Evolutionary conservation across 371 early-diverging fungal genomes (phyloP).

Genomic region (Syncephalastrum contaminatum): DNA sequence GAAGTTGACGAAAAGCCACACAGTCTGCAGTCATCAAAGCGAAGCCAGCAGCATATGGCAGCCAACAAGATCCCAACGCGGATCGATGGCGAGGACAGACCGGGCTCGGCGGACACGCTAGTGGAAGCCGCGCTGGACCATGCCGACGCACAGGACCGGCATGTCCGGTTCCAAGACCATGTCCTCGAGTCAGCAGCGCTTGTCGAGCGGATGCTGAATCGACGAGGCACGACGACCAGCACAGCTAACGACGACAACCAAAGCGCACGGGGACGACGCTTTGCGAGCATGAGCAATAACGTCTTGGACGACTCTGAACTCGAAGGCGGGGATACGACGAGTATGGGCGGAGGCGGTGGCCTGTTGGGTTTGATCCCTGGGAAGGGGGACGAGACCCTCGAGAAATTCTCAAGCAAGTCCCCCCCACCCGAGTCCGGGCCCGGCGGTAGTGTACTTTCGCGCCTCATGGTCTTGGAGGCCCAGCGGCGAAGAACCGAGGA

Average conservation of each 20-base stretch:
- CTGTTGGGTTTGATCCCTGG: too few relatives aligned
- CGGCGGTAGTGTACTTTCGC: slow-evolving; percentile 38
- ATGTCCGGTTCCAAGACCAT: slow-evolving; percentile 48
- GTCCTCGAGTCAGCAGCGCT: slow-evolving; percentile 43
- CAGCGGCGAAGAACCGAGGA: slow-evolving; percentile 17
- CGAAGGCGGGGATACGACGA: slow-evolving; percentile 7
- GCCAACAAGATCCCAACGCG: slow-evolving; percentile 1
- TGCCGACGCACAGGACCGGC: slow-evolving; percentile 38
- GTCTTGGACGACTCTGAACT: slow-evolving; percentile 12
- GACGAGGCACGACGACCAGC: slow-evolving; percentile 4
- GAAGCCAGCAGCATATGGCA: slow-evolving; percentile 2
- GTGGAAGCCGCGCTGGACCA: slow-evolving; percentile 49
- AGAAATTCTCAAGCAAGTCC: too few relatives aligned
- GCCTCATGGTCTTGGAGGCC: slow-evolving; percentile 43
- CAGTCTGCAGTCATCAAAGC: neutral
- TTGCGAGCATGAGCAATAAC: slow-evolving; percentile 8
- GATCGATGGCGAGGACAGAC: slow-evolving; percentile 1
- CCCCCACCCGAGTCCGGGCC: neutral
- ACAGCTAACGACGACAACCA: slow-evolving; percentile 1
- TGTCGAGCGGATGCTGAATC: slow-evolving; percentile 39
- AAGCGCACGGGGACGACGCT: slow-evolving; percentile 8
- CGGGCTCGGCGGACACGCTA: slow-evolving; percentile 27
- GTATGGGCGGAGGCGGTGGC: too few relatives aligned
- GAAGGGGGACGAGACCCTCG: too few relatives aligned
- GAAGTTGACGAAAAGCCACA: neutral